Percentiles rank a stretch among this genome's conserved stretches.
Conservation (phyloP, 1,284 basidiomycete genomes). For the Cryptococcus hybrid region DNA sequence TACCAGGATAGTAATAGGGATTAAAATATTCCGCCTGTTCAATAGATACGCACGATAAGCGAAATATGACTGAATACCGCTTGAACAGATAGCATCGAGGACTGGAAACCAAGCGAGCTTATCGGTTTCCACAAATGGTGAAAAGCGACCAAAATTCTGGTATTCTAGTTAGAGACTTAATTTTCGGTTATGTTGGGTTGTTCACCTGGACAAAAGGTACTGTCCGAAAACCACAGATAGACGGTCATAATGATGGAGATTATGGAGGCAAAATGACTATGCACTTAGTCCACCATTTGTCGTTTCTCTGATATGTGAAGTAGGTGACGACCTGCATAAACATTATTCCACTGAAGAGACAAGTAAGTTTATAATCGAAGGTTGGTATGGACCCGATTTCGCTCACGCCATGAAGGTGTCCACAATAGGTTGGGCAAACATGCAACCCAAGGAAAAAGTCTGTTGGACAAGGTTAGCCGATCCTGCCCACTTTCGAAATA, state of each 20-base stretch:
- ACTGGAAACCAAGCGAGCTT: slow-evolving; percentile 24
- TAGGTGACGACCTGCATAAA: slow-evolving; percentile 15
- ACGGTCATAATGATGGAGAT: slow-evolving; percentile 14
- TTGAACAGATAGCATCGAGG: slow-evolving; percentile 22
- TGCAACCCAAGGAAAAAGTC: too few species aligned
- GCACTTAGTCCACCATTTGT: slow-evolving; percentile 23
- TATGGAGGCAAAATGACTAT: slow-evolving; percentile 12
- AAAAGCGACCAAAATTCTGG: slow-evolving; percentile 22
- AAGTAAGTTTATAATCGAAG: too few species aligned
- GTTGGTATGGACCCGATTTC: too few species aligned
- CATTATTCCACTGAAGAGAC: slow-evolving; percentile 9
- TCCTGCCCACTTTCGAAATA: too few species aligned
- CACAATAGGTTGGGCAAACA: too few species aligned
- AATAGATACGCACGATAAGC: slow-evolving; percentile 31
- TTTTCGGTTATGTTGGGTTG: too few species aligned
- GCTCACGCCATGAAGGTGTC: too few species aligned
- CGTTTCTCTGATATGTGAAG: slow-evolving; percentile 21
- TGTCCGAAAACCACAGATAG: slow-evolving; percentile 23
- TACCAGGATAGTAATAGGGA: slow-evolving; percentile 15
- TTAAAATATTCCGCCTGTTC: slow-evolving; percentile 18
- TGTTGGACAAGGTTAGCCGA: too few species aligned
- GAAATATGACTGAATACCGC: slow-evolving; percentile 19
- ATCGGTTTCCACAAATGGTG: slow-evolving; percentile 25
- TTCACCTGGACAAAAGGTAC: slow-evolving; percentile 20
- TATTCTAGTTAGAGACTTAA: too few species aligned